These are phyloP conservation scores for Parathielavia appendiculata DNA, from an alignment of 495 filamentous ascomycete species.

Conservation along the genomic window DNA sequence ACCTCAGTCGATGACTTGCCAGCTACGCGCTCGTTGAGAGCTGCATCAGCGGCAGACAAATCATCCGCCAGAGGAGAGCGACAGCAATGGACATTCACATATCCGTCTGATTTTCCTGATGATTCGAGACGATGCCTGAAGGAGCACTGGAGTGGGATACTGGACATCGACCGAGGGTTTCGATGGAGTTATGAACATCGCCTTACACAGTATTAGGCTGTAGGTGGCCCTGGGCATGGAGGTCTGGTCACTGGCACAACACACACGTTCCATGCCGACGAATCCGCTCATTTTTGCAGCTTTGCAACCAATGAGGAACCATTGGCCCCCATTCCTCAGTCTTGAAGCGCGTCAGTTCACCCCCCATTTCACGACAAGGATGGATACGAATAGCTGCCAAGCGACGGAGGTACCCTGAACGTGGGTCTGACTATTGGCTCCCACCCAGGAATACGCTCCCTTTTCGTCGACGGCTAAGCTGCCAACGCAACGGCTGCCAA, in stretches of 20 bases:
- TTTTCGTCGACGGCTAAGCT: not conserved
- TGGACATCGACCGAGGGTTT: too few relatives aligned
- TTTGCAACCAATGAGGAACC: not conserved
- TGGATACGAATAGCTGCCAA: slow-evolving; percentile 8
- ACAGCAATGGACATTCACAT: not conserved
- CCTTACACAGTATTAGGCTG: not conserved
- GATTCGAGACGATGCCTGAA: too few relatives aligned
- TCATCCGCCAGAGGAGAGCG: too few relatives aligned
- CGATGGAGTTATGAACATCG: not conserved
- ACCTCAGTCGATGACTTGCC: not conserved
- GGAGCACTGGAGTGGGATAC: too few relatives aligned
- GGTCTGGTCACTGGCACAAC: not conserved
- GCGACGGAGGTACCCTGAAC: slow-evolving; percentile 1
- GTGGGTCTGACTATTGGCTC: slow-evolving; percentile 3
- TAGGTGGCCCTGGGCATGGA: not conserved
- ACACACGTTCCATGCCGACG: slow-evolving; percentile 1
- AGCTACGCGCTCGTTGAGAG: too few relatives aligned
- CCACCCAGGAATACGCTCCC: slow-evolving; percentile 3
- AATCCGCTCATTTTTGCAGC: not conserved
- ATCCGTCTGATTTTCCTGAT: too few relatives aligned
- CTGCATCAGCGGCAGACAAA: too few relatives aligned
- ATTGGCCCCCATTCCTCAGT: not conserved
- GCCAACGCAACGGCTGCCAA: not conserved
- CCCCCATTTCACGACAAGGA: not conserved
- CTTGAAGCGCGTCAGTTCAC: not conserved